A percentile compares a stretch with the other conserved stretches of the same genome.
phyloP scores from a whole-genome alignment of 495 filamentous ascomycete species.

The Penicillium taxi region DNA sequence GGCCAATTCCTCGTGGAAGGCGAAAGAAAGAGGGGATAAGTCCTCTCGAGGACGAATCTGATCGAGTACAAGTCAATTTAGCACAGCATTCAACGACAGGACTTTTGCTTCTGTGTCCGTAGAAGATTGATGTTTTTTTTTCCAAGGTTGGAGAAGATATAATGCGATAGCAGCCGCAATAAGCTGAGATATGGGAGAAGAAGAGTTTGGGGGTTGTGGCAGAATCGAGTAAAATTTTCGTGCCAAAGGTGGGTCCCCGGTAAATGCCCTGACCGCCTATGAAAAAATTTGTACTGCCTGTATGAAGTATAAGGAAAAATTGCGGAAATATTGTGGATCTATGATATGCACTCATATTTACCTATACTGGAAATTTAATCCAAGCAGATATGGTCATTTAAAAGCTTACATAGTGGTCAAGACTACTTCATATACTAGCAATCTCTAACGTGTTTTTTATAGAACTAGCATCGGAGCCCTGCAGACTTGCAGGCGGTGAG shows the following conservation, averaged over 20 bases:
- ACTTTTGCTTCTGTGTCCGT: constrained; percentile 8
- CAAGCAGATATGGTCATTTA: too few species aligned
- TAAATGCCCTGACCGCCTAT: constrained; percentile 7
- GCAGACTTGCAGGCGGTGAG: too few species aligned
- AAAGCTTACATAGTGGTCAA: too few species aligned
- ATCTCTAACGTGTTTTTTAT: too few species aligned
- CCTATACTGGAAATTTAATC: too few species aligned
- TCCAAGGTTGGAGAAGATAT: not conserved
- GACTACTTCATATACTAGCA: too few species aligned
- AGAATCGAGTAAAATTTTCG: constrained; percentile 22
- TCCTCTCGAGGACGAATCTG: constrained; percentile 39
- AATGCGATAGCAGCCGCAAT: constrained; percentile 16
- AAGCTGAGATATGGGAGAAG: constrained; percentile 19
- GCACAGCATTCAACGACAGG: constrained; percentile 38
- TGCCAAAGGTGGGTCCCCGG: constrained; percentile 8
- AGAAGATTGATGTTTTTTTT: not conserved
- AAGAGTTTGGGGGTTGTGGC: constrained; percentile 13
- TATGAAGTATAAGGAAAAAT: too few species aligned
- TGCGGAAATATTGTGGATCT: too few species aligned
- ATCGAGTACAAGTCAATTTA: constrained; percentile 31
- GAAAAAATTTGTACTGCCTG: constrained; percentile 12
- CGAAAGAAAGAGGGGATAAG: constrained; percentile 26
- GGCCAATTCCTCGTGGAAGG: constrained; percentile 29
- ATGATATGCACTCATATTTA: too few species aligned
- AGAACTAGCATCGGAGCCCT: too few species aligned